Evolutionary conservation across 805 yeast genomes (phyloP).

Genomic region (Groenewaldozyma salmanticensis): DNA sequence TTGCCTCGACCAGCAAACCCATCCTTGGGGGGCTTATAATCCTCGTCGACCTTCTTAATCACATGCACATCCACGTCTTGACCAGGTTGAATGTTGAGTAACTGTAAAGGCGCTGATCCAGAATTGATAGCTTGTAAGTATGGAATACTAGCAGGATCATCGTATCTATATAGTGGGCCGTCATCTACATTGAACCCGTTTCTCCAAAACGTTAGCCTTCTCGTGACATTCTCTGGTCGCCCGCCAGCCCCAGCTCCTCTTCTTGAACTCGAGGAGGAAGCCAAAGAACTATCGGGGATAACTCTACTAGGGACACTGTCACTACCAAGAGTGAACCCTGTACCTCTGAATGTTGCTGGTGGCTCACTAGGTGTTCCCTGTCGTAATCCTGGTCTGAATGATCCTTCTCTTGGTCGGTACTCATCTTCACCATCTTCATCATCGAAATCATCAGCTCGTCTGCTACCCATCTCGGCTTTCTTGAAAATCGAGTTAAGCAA

Average conservation of each 20-base stretch:
- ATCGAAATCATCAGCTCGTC: slow-evolving; percentile 5
- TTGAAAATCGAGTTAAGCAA: background rate
- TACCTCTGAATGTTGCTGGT: slow-evolving; percentile 18
- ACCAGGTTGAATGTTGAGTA: slow-evolving; percentile 75
- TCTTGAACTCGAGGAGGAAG: slow-evolving; percentile 36
- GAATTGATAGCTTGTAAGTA: slow-evolving; percentile 71
- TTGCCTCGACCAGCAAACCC: slow-evolving; percentile 65
- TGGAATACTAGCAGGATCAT: slow-evolving; percentile 80
- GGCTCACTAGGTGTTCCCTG: no score
- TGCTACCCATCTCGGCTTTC: background rate
- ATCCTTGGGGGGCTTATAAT: slow-evolving; percentile 59
- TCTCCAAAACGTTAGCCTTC: slow-evolving; percentile 90
- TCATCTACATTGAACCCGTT: slow-evolving; percentile 86
- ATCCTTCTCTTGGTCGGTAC: background rate
- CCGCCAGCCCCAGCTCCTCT: background rate
- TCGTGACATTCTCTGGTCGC: slow-evolving; percentile 19
- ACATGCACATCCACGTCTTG: slow-evolving; percentile 92
- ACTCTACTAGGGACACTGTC: slow-evolving; percentile 18
- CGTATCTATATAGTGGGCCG: slow-evolving; percentile 76
- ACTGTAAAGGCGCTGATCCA: slow-evolving; percentile 83
- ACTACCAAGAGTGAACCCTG: slow-evolving; percentile 28
- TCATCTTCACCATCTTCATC: slow-evolving; percentile 14
- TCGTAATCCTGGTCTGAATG: background rate
- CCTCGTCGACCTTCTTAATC: slow-evolving; percentile 71
- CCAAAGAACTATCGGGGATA: slow-evolving; percentile 17